phyloP scores from a whole-genome alignment of 1,284 basidiomycete species.

The Boletellus dicymbophilus region DNA sequence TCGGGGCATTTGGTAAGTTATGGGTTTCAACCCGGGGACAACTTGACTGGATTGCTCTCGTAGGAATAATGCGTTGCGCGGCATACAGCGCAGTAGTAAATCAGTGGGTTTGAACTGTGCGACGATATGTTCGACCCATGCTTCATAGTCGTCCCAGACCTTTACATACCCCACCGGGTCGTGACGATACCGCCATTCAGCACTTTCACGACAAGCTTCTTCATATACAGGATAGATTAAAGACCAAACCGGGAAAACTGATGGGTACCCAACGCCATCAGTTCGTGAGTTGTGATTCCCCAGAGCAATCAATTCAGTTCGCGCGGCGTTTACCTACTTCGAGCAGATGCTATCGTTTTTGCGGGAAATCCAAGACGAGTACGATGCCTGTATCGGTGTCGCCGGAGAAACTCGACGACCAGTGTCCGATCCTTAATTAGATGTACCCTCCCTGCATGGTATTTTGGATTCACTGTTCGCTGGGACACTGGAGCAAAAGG shows the following conservation, averaged over 20 bases:
- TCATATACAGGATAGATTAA: constrained; percentile 72
- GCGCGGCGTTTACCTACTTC: constrained; percentile 2
- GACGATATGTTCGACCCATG: constrained; percentile 1
- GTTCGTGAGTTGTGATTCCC: constrained; percentile 55
- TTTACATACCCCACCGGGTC: constrained; percentile 60
- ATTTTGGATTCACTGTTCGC: too few species aligned
- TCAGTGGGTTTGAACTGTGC: constrained; percentile 41
- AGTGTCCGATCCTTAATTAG: neutral
- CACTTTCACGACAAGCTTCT: constrained; percentile 91
- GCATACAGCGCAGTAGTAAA: constrained; percentile 77
- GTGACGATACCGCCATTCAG: constrained; percentile 66
- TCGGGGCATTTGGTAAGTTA: constrained; percentile 82
- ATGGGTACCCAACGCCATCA: constrained; percentile 77
- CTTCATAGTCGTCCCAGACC: constrained; percentile 43
- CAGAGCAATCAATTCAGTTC: neutral
- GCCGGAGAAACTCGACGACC: neutral
- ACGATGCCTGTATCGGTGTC: constrained; percentile 14
- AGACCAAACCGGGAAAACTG: constrained; percentile 69
- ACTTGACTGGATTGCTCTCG: neutral
- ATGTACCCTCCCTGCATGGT: neutral
- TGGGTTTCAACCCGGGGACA: neutral
- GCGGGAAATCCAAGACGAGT: constrained; percentile 49
- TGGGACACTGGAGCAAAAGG: too few species aligned
- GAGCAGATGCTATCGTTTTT: constrained; percentile 59
- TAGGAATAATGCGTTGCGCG: constrained; percentile 84